Base-by-base conservation (phyloP, 306 rosid species). In the Cucumis hystrix region DNA sequence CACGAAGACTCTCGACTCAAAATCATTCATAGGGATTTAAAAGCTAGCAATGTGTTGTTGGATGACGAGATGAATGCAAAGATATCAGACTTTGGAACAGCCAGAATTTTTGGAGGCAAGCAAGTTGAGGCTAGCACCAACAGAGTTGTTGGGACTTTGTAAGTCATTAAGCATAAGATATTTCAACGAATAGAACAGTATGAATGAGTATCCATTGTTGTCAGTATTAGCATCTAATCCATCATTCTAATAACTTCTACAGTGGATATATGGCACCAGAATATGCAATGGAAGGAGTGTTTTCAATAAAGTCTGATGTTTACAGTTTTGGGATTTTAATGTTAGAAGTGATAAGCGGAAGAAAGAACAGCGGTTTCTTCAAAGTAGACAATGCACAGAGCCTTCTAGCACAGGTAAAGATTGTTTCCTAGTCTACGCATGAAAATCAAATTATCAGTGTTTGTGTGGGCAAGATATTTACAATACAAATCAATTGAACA, bases 261-360 rank as follows among this genome's bases (percentile, higher is more conserved):
- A 87, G 90, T 28, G 87, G 90, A 28, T 89, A 85, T 18, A 89
- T 89, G 86, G 71, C 90, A 14, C 89, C 89, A 0, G 85, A 86
- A 51, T 88, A 88, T 47, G 83, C 84, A 11, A 67, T 74, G 11
- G 70, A 68, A 49, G 91, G 91, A 1, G 58, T 60, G 8, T 88
- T 77, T 47, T 88, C 87, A 0, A 55, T 82, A 39, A 86, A 88
- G 63, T 69, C 88, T 0, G 88, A 88, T 75, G 85, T 88, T 15
- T 88, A 82, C 15, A 88, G 88, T 39, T 88, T 80, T n/a, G 89
- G 89, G 7, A 86, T 88, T 8, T 68, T 88, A 21, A 30, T 88
- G 11, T 33, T 88, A 8, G 93, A 89, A 79, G 81, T 85, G 17
- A 40, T 89, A 10, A 83, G 89, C 45, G 89, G 93, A 37, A 89